Percentiles rank a stretch among this genome's conserved stretches.
phyloP scores from a whole-genome alignment of 345 rosid species.

The Populus tremula region DNA sequence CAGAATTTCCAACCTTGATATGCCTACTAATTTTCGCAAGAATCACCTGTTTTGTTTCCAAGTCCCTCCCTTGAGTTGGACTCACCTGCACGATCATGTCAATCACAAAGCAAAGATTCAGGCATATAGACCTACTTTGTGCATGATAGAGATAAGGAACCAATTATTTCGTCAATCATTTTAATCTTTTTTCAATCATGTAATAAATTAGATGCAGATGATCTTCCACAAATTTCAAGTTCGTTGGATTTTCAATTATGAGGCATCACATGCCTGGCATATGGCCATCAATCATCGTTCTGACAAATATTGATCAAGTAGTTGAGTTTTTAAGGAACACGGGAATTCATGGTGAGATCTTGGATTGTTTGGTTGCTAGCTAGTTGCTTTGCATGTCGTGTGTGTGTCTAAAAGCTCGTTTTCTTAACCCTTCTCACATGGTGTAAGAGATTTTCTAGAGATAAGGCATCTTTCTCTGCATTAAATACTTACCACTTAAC shows the following conservation, averaged over 20 bases:
- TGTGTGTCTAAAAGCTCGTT: no score
- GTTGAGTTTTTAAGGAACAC: background rate
- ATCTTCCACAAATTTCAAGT: background rate
- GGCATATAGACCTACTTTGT: no score
- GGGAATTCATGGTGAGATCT: background rate
- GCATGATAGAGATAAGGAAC: no score
- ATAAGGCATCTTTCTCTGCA: background rate
- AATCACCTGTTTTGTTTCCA: background rate
- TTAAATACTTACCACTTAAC: background rate
- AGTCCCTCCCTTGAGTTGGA: background rate
- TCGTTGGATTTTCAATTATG: slow-evolving; percentile 8
- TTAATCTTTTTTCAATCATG: background rate
- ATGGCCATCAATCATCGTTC: background rate
- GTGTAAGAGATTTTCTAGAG: background rate
- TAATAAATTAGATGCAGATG: background rate
- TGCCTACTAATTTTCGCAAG: background rate
- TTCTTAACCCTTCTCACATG: background rate
- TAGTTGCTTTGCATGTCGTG: background rate
- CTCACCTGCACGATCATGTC: background rate
- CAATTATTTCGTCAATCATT: background rate
- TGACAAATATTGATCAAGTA: background rate
- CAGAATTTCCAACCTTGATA: background rate
- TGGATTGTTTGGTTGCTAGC: slow-evolving; percentile 2
- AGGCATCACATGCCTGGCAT: background rate
- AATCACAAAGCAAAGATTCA: background rate